Percentiles rank a stretch among this genome's conserved stretches.
These are phyloP conservation scores for Mucor saturninus DNA, from an alignment of 371 early-diverging fungal genomes.

Conservation along the genomic window DNA sequence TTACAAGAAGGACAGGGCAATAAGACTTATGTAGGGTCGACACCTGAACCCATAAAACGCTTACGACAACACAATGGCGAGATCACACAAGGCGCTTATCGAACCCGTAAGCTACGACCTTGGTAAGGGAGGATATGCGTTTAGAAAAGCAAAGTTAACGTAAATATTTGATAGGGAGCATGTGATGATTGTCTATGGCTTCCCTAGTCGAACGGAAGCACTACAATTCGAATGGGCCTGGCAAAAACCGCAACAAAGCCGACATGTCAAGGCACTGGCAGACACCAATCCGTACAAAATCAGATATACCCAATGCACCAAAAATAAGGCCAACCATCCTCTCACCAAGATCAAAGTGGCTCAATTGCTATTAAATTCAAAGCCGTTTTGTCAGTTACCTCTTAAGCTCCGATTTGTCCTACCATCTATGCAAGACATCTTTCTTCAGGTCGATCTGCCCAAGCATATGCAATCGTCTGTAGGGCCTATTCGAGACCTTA, in stretches of 20 bases:
- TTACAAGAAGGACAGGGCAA: constrained; percentile 24
- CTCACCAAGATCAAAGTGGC: constrained; percentile 30
- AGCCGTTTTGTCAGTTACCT: constrained; percentile 24
- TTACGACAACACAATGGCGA: constrained; percentile 37
- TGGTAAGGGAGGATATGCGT: constrained; percentile 14
- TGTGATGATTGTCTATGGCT: constrained; percentile 33
- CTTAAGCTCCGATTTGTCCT: constrained; percentile 26
- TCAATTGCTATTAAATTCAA: constrained; percentile 24
- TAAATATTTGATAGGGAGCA: constrained; percentile 16
- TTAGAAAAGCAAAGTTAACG: neutral
- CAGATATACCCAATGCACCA: constrained; percentile 3
- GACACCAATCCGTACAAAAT: neutral
- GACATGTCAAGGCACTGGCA: constrained; percentile 18
- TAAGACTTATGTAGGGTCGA: constrained; percentile 32
- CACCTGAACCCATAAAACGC: constrained; percentile 28
- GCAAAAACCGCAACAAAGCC: constrained; percentile 31
- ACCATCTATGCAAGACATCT: constrained; percentile 10
- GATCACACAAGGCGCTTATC: constrained; percentile 31
- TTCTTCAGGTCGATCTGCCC: constrained; percentile 24
- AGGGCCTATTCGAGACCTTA: constrained; percentile 18
- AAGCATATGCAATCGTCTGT: constrained; percentile 20
- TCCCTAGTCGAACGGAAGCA: constrained; percentile 24
- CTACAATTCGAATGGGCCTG: constrained; percentile 35
- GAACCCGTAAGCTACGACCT: constrained; percentile 26
- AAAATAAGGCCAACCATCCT: constrained; percentile 8